Evolutionary conservation across 2,329 filamentous ascomycete genomes (phyloP), one percentile per base, ranked within the genome.

Genomic region (Karstenula rhodostoma): DNA sequence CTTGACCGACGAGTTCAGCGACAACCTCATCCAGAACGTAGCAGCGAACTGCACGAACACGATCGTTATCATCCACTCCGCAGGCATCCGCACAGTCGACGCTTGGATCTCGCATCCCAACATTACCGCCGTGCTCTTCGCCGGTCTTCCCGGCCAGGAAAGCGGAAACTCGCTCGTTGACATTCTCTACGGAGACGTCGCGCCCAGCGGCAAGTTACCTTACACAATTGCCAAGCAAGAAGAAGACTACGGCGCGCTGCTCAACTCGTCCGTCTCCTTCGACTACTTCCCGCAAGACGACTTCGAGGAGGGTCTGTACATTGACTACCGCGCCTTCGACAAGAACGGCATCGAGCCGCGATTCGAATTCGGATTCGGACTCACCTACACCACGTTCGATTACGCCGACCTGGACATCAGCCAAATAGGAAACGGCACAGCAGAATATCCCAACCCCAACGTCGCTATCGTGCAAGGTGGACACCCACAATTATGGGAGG

Each of bases 271-370:
- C 15, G 66, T 77, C 12, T 68, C 70, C 8, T 87, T 88, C 75
- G 75, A 86, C 67, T 85, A 89, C 22, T 85, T 88, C 9, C 90
- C 91, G n/a, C 91, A 95, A 69, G 79, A 87, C 19, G 84, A 92
- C 68, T 96, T 92, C 73, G 81, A 81, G 1, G 92, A 95, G 74
- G 92, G 92, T 6, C 81, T 90, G 56, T 92, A 93, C 75, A 93
- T 95, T 72, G 92, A 95, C 77, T 92, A 93, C 79, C 86, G 90
- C 47, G 82, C 87, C 69, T 91, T 95, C 52, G 91, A 95, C 77
- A 82, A 82, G 65, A 71, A 82, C 42, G 81, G 86, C 61, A 84
- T 86, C 52, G 85, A 86, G 0, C 90, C 91, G 1, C 86, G 90
- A 62, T 95, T 88, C 76, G 91, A 93, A 71, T 96, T 95, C 67